Percentiles rank a stretch among this genome's conserved stretches.
Conservation (phyloP, 73 alveolate genomes). For the Stentor coeruleus region DNA sequence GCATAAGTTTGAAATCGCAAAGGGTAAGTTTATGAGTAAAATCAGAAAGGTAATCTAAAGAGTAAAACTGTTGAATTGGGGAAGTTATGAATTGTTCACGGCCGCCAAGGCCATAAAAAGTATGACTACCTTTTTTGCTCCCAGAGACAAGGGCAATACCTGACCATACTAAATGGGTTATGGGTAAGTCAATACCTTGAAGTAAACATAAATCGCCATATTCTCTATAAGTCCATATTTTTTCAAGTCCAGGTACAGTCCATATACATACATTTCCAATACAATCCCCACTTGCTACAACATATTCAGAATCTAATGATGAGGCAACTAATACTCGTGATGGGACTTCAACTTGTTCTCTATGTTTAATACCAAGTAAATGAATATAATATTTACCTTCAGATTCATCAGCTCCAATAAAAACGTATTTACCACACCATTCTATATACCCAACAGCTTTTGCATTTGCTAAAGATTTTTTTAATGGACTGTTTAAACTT, state of each 20-base stretch:
- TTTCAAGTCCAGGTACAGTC: background rate
- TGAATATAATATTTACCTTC: background rate
- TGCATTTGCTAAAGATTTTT: too few species aligned
- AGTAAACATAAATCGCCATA: background rate
- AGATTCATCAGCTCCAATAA: background rate
- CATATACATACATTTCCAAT: background rate
- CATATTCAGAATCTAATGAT: background rate
- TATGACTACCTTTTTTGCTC: background rate
- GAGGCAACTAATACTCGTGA: background rate
- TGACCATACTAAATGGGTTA: background rate
- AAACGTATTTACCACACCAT: background rate
- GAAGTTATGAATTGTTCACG: background rate
- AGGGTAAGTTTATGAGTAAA: background rate
- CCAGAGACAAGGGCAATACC: background rate
- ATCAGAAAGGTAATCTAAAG: background rate
- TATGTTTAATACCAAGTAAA: background rate
- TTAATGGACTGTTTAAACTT: background rate
- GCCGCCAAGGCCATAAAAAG: background rate
- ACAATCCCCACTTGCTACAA: background rate
- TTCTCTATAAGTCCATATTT: background rate
- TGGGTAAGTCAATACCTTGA: background rate
- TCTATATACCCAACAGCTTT: background rate
- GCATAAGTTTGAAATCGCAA: background rate
- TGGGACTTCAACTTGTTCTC: background rate
- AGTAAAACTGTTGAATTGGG: conserved; percentile 20